A percentile compares a stretch with the other conserved stretches of the same genome.
Evolutionary conservation across 768 basidiomycete species (phyloP).

Genomic region (Coprinellus micaceus): DNA sequence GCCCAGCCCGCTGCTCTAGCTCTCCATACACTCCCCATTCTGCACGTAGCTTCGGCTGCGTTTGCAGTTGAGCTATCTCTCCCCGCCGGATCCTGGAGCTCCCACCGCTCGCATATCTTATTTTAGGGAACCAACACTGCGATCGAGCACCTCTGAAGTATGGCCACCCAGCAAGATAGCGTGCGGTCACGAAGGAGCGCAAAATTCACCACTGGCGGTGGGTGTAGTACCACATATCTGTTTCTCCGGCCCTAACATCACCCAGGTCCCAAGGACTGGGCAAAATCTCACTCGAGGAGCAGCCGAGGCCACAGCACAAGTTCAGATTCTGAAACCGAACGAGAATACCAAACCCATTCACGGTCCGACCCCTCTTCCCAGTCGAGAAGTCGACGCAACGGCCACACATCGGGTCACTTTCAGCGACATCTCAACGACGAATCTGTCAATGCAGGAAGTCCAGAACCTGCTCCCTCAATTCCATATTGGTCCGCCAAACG

Average conservation of each 20-base stretch:
- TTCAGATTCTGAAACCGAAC: conserved; percentile 56
- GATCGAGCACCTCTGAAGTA: neutral
- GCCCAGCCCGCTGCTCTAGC: neutral
- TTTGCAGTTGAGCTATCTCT: too few relatives aligned
- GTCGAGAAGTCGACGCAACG: conserved; percentile 28
- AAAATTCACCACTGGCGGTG: conserved; percentile 11
- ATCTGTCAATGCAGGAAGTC: conserved; percentile 42
- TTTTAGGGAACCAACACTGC: neutral
- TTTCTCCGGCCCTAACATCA: neutral
- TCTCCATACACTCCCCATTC: neutral
- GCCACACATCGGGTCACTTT: conserved; percentile 23
- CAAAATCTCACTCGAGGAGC: conserved; percentile 1
- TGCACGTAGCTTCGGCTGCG: too few relatives aligned
- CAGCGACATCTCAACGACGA: conserved; percentile 36
- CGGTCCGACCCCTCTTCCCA: conserved; percentile 48
- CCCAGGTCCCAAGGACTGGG: neutral
- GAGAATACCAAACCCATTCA: conserved; percentile 45
- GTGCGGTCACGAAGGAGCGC: neutral
- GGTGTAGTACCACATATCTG: neutral
- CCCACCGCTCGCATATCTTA: neutral
- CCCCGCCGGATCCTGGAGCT: too few relatives aligned
- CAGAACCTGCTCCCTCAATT: conserved; percentile 55
- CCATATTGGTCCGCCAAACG: conserved; percentile 88
- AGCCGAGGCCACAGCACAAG: conserved; percentile 21
- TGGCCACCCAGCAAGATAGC: neutral